Percentiles rank a stretch among this genome's conserved stretches.
phyloP scores from a whole-genome alignment of 2,329 filamentous ascomycete species.

The Aspergillus latus region DNA sequence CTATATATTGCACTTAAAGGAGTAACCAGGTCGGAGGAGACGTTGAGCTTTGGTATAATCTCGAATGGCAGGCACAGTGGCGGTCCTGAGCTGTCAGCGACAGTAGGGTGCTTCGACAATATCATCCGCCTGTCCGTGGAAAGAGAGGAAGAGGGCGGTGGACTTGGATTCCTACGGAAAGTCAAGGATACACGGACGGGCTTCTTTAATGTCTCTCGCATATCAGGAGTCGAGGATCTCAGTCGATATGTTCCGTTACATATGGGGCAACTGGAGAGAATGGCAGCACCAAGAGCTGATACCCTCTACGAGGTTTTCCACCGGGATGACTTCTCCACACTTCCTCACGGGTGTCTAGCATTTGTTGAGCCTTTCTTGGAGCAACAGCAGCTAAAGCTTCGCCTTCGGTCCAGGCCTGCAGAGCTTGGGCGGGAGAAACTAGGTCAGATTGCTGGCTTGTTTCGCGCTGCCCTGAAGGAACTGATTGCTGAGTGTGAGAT shows the following conservation, averaged over 20 bases:
- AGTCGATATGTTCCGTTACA: background rate
- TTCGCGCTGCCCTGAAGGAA: background rate
- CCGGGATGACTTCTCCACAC: background rate
- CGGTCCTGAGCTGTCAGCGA: background rate
- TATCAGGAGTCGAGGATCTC: too few species aligned
- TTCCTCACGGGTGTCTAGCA: background rate
- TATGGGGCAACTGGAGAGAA: background rate
- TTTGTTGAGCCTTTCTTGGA: constrained; percentile 3
- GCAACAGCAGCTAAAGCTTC: background rate
- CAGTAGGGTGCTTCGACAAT: constrained; percentile 7
- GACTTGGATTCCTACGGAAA: constrained; percentile 3
- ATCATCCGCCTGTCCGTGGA: background rate
- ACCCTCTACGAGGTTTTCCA: background rate
- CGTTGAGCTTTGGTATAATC: background rate
- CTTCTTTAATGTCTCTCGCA: background rate
- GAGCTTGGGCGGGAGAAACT: background rate
- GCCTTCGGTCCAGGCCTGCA: background rate
- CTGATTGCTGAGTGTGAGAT: background rate
- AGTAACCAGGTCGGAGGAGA: background rate
- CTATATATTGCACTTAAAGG: background rate
- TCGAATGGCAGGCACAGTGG: background rate
- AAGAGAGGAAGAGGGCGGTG: background rate
- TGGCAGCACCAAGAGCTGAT: background rate
- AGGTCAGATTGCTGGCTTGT: background rate
- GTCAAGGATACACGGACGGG: constrained; percentile 1